phyloP scores from a whole-genome alignment of 495 filamentous ascomycete species.

The Melanomma pulvis-pyrius region DNA sequence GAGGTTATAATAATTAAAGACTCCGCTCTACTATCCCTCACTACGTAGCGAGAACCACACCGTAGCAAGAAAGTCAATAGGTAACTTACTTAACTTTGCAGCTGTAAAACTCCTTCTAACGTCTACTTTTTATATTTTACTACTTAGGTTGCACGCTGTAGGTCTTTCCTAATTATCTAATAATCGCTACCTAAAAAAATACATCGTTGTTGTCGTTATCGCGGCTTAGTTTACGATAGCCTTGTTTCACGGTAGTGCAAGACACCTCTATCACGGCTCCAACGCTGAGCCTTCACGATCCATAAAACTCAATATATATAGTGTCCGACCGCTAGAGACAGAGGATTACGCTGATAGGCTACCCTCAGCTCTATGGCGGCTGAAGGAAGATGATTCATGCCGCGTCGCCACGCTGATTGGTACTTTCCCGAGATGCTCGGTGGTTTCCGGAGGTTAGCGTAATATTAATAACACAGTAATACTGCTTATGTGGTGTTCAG shows the following conservation, averaged over 20 bases:
- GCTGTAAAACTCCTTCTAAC: constrained; percentile 8
- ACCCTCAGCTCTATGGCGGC: constrained; percentile 14
- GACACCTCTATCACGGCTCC: constrained; percentile 8
- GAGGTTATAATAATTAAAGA: too few species aligned
- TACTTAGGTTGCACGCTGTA: constrained; percentile 13
- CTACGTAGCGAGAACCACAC: constrained; percentile 25
- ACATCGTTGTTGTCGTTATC: constrained; percentile 11
- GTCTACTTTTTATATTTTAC: constrained; percentile 17
- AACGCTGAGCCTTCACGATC: constrained; percentile 6
- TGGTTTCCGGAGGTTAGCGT: neutral
- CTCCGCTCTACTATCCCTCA: constrained; percentile 26
- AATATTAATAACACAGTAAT: too few species aligned
- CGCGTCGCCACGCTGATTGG: constrained; percentile 8
- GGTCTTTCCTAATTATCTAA: constrained; percentile 8
- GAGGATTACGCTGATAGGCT: constrained; percentile 13
- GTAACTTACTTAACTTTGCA: constrained; percentile 26
- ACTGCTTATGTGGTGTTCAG: too few species aligned
- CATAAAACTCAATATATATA: constrained; percentile 11
- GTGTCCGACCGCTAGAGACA: constrained; percentile 6
- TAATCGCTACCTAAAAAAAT: constrained; percentile 11
- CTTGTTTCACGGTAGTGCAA: constrained; percentile 3
- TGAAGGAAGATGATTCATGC: constrained; percentile 9
- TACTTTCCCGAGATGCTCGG: constrained; percentile 3
- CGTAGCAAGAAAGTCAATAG: constrained; percentile 19
- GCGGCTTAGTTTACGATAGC: neutral